Conservation (phyloP, 2,329 filamentous ascomycete genomes). For the Sarocladiaceae sp. region DNA sequence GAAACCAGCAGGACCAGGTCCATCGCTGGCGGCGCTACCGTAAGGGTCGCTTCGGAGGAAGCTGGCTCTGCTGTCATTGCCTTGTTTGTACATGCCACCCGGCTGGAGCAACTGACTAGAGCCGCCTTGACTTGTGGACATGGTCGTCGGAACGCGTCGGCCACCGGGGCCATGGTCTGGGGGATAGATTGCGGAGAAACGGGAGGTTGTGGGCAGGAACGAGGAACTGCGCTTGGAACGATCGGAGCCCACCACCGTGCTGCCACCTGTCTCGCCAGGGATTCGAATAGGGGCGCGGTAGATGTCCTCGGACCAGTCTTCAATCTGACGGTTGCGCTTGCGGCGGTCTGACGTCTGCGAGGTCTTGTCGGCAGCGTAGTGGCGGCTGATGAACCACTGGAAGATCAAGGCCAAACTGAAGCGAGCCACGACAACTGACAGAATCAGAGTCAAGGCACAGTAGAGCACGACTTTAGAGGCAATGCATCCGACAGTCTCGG, state of each 20-base stretch:
- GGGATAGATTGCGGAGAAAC: slow-evolving; percentile 87
- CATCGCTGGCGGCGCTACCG: slow-evolving; percentile 52
- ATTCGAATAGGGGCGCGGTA: slow-evolving; percentile 84
- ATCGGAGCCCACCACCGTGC: slow-evolving; percentile 58
- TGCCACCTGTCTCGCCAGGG: slow-evolving; percentile 63
- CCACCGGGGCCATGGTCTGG: slow-evolving; percentile 54
- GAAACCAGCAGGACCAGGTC: slow-evolving; percentile 81
- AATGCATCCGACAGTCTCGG: slow-evolving; percentile 93
- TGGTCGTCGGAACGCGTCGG: slow-evolving; percentile 70
- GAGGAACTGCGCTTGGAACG: slow-evolving; percentile 68
- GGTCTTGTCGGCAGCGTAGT: slow-evolving; percentile 79
- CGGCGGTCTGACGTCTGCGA: slow-evolving; percentile 75
- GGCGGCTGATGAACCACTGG: slow-evolving; percentile 90
- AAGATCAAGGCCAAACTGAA: slow-evolving; percentile 87
- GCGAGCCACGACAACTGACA: slow-evolving; percentile 78
- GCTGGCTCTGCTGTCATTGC: slow-evolving; percentile 57
- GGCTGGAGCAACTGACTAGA: slow-evolving; percentile 66
- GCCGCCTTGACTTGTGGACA: slow-evolving; percentile 76
- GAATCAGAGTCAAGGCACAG: slow-evolving; percentile 82
- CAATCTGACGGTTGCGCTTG: slow-evolving; percentile 85
- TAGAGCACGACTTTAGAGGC: slow-evolving; percentile 96
- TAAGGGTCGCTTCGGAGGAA: slow-evolving; percentile 57
- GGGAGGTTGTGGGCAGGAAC: slow-evolving; percentile 87
- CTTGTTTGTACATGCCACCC: slow-evolving; percentile 63
- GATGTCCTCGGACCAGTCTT: slow-evolving; percentile 97